phyloP scores from a whole-genome alignment of 306 rosid genomes.

The Vicia sativa region DNA sequence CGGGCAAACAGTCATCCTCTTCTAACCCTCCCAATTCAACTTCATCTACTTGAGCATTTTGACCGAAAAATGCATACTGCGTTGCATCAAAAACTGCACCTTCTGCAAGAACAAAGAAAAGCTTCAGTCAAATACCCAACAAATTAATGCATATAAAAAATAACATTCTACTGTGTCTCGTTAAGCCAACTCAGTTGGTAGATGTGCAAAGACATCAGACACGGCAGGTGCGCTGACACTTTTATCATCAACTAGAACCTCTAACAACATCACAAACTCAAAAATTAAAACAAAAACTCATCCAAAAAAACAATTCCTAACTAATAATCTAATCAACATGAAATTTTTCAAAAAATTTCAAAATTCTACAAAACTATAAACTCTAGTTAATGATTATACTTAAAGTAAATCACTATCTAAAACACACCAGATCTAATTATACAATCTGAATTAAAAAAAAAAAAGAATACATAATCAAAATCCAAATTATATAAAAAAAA shows the following conservation, averaged over 20 bases:
- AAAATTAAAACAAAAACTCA: neutral
- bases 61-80: constrained; percentile 86
- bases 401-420: constrained; percentile 24
- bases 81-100: constrained; percentile 78
- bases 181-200: too few species aligned
- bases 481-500: neutral
- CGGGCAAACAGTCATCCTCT: constrained; percentile 52
- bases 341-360: neutral
- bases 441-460: constrained; percentile 4
- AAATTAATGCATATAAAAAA: neutral
- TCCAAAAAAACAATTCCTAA: neutral
- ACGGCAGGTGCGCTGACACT: neutral
- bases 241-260: neutral
- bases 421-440: constrained; percentile 46
- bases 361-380: constrained; percentile 5
- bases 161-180: neutral
- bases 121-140: constrained; percentile 22
- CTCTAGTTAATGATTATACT: neutral
- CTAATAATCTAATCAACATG: constrained; percentile 6
- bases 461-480: neutral
- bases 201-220: too few species aligned
- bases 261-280: constrained; percentile 9
- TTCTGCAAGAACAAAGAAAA: constrained; percentile 32
- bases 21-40: constrained; percentile 94
- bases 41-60: constrained; percentile 67